Percentiles rank a stretch among this genome's conserved stretches.
Evolutionary conservation across 202 grass and related monocot genomes (phyloP).

Genomic region (Schoenoplectus tabernaemontani): DNA sequence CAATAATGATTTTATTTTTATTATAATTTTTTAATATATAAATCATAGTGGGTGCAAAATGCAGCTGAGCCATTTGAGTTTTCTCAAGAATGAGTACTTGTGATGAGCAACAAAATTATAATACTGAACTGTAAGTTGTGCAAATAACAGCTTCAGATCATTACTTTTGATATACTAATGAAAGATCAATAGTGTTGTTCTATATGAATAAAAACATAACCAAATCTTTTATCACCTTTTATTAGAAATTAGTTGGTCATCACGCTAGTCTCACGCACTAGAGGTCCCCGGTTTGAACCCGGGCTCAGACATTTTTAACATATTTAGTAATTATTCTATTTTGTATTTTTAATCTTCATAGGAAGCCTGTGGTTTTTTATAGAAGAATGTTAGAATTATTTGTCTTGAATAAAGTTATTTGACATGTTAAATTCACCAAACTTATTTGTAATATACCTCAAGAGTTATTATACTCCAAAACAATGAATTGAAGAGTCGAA

Average conservation of each 20-base stretch:
- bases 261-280: slow-evolving; percentile 39
- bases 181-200: not conserved
- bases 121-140: not conserved
- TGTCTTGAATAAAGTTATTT: too few species aligned
- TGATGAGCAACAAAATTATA: too few species aligned
- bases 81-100: too few species aligned
- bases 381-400: too few species aligned
- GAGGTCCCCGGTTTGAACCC: slow-evolving; percentile 38
- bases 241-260: slow-evolving; percentile 30
- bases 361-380: too few species aligned
- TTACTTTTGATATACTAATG: not conserved
- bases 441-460: too few species aligned
- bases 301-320: slow-evolving; percentile 27
- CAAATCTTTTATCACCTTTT: not conserved
- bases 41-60: not conserved
- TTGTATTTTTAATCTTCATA: not conserved
- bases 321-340: not conserved
- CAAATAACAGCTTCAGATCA: not conserved
- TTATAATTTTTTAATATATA: not conserved
- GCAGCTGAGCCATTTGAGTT: not conserved
- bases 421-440: too few species aligned
- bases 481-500: too few species aligned
- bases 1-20: not conserved
- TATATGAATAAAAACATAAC: not conserved
- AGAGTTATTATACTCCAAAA: too few species aligned